These are phyloP conservation scores for Breynia disticha DNA, from an alignment of 441 rosid species.

Conservation along the genomic window DNA sequence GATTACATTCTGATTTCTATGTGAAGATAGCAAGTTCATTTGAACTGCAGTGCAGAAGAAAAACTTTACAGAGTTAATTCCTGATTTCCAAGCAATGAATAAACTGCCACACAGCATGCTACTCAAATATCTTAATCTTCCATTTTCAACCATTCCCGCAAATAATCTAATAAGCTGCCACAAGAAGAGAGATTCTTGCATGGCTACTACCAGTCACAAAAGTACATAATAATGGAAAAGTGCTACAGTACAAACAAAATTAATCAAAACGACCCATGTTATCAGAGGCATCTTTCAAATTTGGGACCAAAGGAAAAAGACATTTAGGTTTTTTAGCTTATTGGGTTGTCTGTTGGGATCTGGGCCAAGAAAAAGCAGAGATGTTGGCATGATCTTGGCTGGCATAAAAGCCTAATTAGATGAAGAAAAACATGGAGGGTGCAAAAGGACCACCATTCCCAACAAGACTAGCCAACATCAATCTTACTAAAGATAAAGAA, in stretches of 20 bases:
- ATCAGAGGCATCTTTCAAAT: conserved; percentile 14
- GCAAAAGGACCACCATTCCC: conserved; percentile 29
- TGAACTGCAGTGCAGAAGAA: too few species aligned
- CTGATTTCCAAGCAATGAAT: not conserved
- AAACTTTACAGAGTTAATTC: not conserved
- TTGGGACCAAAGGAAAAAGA: conserved; percentile 20
- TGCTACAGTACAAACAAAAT: conserved; percentile 9
- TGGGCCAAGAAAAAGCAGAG: conserved; percentile 17
- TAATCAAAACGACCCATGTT: conserved; percentile 11
- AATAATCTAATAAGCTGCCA: not conserved
- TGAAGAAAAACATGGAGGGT: conserved; percentile 11
- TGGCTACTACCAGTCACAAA: conserved; percentile 14
- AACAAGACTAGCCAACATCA: conserved; percentile 21
- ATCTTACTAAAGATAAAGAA: conserved; percentile 20
- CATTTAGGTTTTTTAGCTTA: conserved; percentile 13
- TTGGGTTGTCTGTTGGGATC: conserved; percentile 16
- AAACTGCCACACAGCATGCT: too few species aligned
- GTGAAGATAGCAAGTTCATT: too few species aligned
- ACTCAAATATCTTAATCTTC: too few species aligned
- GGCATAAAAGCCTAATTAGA: conserved; percentile 17
- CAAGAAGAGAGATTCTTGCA: conserved; percentile 10
- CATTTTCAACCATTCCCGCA: too few species aligned
- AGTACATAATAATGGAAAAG: conserved; percentile 18
- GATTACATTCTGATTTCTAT: not conserved
- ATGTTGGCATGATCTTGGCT: conserved; percentile 22